Percentiles rank a stretch among this genome's conserved stretches.
Conservation (phyloP, 495 filamentous ascomycete genomes). For the Aspergillus kassunensis region DNA sequence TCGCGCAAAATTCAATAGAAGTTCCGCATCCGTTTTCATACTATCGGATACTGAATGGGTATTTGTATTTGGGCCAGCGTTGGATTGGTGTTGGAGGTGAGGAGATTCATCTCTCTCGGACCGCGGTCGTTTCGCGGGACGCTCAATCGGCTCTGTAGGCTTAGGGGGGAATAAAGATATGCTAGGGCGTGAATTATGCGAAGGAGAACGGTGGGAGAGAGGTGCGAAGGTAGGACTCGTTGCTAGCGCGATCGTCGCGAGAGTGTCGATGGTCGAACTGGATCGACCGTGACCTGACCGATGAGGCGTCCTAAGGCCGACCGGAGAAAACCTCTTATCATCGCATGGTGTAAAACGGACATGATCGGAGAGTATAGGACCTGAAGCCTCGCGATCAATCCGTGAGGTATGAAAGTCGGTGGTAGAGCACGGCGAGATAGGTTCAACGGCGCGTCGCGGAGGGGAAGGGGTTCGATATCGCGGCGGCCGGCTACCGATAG, state of each 20-base stretch:
- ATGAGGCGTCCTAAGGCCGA: slow-evolving; percentile 26
- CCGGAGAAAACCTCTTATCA: slow-evolving; percentile 12
- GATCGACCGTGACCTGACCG: slow-evolving; percentile 45
- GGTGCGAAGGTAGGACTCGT: slow-evolving; percentile 45
- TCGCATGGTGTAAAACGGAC: slow-evolving; percentile 25
- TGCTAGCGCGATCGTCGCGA: slow-evolving; percentile 53
- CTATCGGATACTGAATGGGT: slow-evolving; percentile 38
- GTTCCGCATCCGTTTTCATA: slow-evolving; percentile 51
- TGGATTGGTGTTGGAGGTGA: slow-evolving; percentile 26
- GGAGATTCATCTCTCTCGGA: slow-evolving; percentile 55
- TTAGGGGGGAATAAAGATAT: slow-evolving; percentile 34
- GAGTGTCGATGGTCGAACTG: slow-evolving; percentile 49
- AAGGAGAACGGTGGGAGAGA: slow-evolving; percentile 32
- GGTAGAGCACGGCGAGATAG: slow-evolving; percentile 43
- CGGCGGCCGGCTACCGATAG: slow-evolving; percentile 38
- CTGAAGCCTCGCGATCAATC: slow-evolving; percentile 29
- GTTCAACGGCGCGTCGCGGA: slow-evolving; percentile 51
- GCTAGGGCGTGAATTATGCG: slow-evolving; percentile 24
- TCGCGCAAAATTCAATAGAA: slow-evolving; percentile 46
- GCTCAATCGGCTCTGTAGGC: slow-evolving; percentile 33
- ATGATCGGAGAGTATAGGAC: slow-evolving; percentile 27
- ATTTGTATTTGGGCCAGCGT: slow-evolving; percentile 41
- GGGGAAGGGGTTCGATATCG: slow-evolving; percentile 54
- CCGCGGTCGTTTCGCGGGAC: slow-evolving; percentile 57
- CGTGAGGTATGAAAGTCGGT: slow-evolving; percentile 30